A percentile compares a stretch with the other conserved stretches of the same genome.
These are phyloP conservation scores for Pseudocercospora vitis DNA, from an alignment of 2,329 filamentous ascomycete species.

Conservation along the genomic window DNA sequence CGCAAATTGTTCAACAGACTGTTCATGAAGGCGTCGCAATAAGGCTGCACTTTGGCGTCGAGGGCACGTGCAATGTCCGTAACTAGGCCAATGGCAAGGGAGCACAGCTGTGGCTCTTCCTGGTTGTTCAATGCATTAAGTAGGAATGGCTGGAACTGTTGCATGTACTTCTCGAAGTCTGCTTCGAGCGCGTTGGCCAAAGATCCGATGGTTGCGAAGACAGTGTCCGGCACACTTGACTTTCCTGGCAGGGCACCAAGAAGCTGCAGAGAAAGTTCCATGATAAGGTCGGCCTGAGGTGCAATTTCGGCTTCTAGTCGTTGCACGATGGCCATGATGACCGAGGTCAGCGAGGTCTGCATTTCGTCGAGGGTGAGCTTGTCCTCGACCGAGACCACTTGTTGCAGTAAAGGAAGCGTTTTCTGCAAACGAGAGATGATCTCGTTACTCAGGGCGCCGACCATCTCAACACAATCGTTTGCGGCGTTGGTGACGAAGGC, in stretches of 20 bases:
- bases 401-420: constrained; percentile 82
- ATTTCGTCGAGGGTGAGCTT: constrained; percentile 95
- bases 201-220: constrained; percentile 90
- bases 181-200: constrained; percentile 88
- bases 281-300: constrained; percentile 89
- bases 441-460: constrained; percentile 81
- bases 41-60: constrained; percentile 86
- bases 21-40: constrained; percentile 98
- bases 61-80: constrained; percentile 93
- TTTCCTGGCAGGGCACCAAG: constrained; percentile 75
- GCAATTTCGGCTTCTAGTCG: constrained; percentile 88
- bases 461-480: constrained; percentile 75
- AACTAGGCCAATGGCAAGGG: constrained; percentile 95
- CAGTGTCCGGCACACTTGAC: constrained; percentile 89
- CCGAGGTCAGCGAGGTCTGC: constrained; percentile 91
- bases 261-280: constrained; percentile 82
- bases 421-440: constrained; percentile 88
- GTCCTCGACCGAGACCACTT: constrained; percentile 96
- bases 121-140: constrained; percentile 94
- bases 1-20: constrained; percentile 86
- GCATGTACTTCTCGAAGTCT: constrained; percentile 97
- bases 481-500: constrained; percentile 90
- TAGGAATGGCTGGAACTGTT: constrained; percentile 85
- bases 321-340: constrained; percentile 86
- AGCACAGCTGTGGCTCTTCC: constrained; percentile 89